Base-by-base conservation (phyloP, 306 rosid genomes). In the Cucurbita ficifolia region DNA sequence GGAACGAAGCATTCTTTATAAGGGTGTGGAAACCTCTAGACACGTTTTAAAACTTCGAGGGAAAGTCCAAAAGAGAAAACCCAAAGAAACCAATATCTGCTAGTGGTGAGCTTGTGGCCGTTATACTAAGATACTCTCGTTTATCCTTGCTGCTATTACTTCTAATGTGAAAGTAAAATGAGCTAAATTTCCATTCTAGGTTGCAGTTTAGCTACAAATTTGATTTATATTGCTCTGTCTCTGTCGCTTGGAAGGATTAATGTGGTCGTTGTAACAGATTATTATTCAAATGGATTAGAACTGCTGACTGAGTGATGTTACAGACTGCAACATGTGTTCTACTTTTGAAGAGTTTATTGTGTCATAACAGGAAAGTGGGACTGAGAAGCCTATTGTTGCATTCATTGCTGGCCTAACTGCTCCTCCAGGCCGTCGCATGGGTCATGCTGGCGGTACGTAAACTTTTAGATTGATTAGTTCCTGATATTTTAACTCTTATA, bases 361-460 rank as follows among this genome's bases (percentile, higher is more conserved):
- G 73, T 29, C 65, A 45, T 50, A 76, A 76, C 91, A 95, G 99
- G 99, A 83, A 84, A 95, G 97, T 57, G 99, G 99, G 36, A 95
- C 96, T 75, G 86, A 91, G 88, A 95, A 95, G 84, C 99, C 96
- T 29, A 10, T 95, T 74, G 99, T 91, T 81, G 97, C 90, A 54
- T 91, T 91, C 76, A 91, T 95, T 84, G 99, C 97, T 83, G 99
- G 99, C 76, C 87, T 95, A 75, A 95, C 97, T 78, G 99, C 99
- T 65, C 99, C 99, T 29, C 99, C 99, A 35, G 99, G 99, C 22
- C 97, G 97, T 57, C 96, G 99, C 35, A 95, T 95, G 99, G 99
- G 99, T 76, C 99, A 95, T 75, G 99, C 99, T 70, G 99, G 99
- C 80, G 97, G 99, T 89, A 83, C 62, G 73, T 62, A 24, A 36